phyloP scores from a whole-genome alignment of 2,329 filamentous ascomycete species.

The Colletotrichum lindemuthianum region DNA sequence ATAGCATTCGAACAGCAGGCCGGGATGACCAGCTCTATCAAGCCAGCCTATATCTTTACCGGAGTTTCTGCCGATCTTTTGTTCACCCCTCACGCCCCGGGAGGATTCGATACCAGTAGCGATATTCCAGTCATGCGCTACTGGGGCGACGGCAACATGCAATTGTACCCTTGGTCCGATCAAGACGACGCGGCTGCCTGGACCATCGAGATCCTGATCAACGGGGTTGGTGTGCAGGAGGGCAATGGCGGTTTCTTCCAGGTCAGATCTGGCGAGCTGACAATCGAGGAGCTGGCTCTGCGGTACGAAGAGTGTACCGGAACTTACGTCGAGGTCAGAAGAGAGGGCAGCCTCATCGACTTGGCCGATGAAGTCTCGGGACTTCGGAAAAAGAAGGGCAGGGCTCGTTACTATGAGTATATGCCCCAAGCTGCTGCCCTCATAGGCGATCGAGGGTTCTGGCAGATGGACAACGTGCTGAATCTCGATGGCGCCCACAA shows the following conservation, averaged over 20 bases:
- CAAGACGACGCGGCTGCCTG: conserved; percentile 20
- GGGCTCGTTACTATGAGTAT: conserved; percentile 11
- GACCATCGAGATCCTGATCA: conserved; percentile 26
- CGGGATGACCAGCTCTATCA: conserved; percentile 41
- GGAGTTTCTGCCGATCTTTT: conserved; percentile 43
- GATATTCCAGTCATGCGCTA: conserved; percentile 16
- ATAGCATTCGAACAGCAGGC: conserved; percentile 46
- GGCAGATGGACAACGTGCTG: neutral
- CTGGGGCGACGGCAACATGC: conserved; percentile 19
- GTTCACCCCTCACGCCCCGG: conserved; percentile 33
- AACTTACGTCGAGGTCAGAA: conserved; percentile 14
- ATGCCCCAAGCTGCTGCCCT: conserved; percentile 13
- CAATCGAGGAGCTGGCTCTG: conserved; percentile 20
- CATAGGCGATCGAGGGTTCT: conserved; percentile 4
- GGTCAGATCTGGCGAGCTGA: conserved; percentile 19
- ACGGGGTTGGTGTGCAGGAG: conserved; percentile 23
- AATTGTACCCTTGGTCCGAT: conserved; percentile 14
- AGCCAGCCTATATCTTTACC: conserved; percentile 44
- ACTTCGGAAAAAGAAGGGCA: conserved; percentile 3
- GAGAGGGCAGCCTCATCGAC: conserved; percentile 14
- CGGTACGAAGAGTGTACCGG: conserved; percentile 19
- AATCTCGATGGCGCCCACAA: neutral
- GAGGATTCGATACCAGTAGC: conserved; percentile 2
- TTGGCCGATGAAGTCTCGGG: conserved; percentile 12
- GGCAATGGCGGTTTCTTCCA: conserved; percentile 29